phyloP scores from a whole-genome alignment of 441 rosid species.

The Raphanus hybrid region DNA sequence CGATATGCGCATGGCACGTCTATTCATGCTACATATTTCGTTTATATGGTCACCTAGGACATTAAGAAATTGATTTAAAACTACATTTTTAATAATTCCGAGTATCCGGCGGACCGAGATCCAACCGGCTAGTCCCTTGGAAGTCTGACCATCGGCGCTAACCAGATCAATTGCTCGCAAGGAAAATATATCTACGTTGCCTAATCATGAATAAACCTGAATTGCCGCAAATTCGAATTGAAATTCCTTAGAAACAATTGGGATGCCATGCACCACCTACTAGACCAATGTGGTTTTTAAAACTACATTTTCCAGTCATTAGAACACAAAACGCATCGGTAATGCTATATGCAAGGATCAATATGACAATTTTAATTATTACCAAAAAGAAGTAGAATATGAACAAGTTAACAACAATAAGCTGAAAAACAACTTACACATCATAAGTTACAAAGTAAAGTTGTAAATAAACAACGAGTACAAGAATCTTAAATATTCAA shows the following conservation, averaged over 20 bases:
- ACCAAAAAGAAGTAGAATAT: not conserved
- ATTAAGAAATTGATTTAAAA: not conserved
- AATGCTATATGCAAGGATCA: not conserved
- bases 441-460: not conserved
- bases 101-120: too few relatives aligned
- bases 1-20: not conserved
- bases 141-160: too few relatives aligned
- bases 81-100: not conserved
- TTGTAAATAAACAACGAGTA: not conserved
- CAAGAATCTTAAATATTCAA: not conserved
- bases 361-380: not conserved
- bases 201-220: too few relatives aligned
- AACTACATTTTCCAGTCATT: not conserved
- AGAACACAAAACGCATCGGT: not conserved
- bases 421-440: not conserved
- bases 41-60: not conserved
- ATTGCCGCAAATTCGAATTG: too few relatives aligned
- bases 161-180: too few relatives aligned
- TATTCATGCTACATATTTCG: slow-evolving; percentile 1
- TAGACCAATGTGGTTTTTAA: not conserved
- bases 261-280: too few relatives aligned
- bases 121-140: too few relatives aligned
- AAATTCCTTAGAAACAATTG: too few relatives aligned
- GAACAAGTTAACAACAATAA: not conserved
- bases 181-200: too few relatives aligned